phyloP scores from a whole-genome alignment of 2,329 filamentous ascomycete genomes.

The Fusarium proliferatum region DNA sequence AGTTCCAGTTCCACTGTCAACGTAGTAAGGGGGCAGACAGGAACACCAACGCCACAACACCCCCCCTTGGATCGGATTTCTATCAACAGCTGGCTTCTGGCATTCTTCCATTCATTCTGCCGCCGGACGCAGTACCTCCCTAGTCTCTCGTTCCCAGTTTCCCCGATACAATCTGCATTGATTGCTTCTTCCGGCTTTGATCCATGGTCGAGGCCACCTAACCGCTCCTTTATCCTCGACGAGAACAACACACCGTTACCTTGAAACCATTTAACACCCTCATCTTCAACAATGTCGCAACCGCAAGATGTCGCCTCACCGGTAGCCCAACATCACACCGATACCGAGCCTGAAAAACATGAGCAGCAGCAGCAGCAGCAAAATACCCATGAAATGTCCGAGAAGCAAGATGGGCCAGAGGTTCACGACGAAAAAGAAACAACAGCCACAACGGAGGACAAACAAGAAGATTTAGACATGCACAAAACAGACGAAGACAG shows the following conservation, averaged over 20 bases:
- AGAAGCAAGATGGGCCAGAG: not conserved
- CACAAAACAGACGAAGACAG: constrained; percentile 1
- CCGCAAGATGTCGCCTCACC: constrained; percentile 46
- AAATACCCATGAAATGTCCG: not conserved
- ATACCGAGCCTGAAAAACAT: constrained; percentile 22
- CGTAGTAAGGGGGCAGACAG: constrained; percentile 40
- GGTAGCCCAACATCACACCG: constrained; percentile 25
- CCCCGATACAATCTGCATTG: constrained; percentile 22
- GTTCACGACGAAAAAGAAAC: constrained; percentile 12
- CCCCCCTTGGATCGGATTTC: constrained; percentile 38
- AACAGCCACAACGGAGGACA: constrained; percentile 1
- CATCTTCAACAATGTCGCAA: constrained; percentile 49
- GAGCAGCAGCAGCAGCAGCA: constrained; percentile 4
- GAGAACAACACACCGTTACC: constrained; percentile 12
- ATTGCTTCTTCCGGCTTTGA: constrained; percentile 21
- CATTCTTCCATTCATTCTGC: constrained; percentile 41
- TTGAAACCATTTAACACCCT: constrained; percentile 5
- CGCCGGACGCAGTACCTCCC: constrained; percentile 34
- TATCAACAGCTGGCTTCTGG: constrained; percentile 40
- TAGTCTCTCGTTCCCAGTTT: constrained; percentile 29
- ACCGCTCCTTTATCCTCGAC: constrained; percentile 24
- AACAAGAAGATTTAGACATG: constrained; percentile 14
- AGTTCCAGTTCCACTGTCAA: constrained; percentile 28
- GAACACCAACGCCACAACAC: constrained; percentile 42
- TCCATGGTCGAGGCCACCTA: constrained; percentile 39